Percentiles rank a stretch among this genome's conserved stretches.
These are phyloP conservation scores for Pseudogymnoascus sp. DNA, from an alignment of 2,329 filamentous ascomycete species.

Conservation along the genomic window DNA sequence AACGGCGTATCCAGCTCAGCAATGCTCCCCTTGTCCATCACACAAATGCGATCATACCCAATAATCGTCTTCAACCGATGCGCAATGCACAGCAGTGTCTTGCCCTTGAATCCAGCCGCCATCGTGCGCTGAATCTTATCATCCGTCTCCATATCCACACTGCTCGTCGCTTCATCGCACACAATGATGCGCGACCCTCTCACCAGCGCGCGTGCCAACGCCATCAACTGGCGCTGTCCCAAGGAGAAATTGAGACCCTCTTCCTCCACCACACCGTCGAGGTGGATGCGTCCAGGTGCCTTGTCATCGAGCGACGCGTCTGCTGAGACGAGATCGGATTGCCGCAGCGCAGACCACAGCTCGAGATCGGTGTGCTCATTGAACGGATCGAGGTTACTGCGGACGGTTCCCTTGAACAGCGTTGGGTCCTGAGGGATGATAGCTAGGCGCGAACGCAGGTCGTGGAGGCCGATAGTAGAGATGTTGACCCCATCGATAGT, in stretches of 20 bases:
- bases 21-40: slow-evolving; percentile 87
- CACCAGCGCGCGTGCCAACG: slow-evolving; percentile 82
- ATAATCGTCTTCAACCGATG: slow-evolving; percentile 89
- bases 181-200: slow-evolving; percentile 85
- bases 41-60: slow-evolving; percentile 88
- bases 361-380: slow-evolving; percentile 68
- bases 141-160: slow-evolving; percentile 93
- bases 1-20: slow-evolving; percentile 77
- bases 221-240: slow-evolving; percentile 92
- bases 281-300: slow-evolving; percentile 57
- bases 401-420: slow-evolving; percentile 71
- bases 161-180: slow-evolving; percentile 91
- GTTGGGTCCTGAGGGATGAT: slow-evolving; percentile 84
- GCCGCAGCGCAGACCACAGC: slow-evolving; percentile 69
- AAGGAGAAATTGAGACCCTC: slow-evolving; percentile 95
- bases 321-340: slow-evolving; percentile 61
- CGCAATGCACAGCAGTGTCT: slow-evolving; percentile 86
- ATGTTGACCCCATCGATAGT: slow-evolving; percentile 62
- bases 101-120: slow-evolving; percentile 72
- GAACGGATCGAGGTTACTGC: slow-evolving; percentile 75
- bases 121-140: slow-evolving; percentile 91
- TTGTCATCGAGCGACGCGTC: slow-evolving; percentile 32
- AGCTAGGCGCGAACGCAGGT: slow-evolving; percentile 65
- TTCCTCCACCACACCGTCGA: slow-evolving; percentile 82
- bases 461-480: slow-evolving; percentile 63